Evolutionary conservation across 2,329 filamentous ascomycete species (phyloP), one percentile per base, ranked within the genome.

Genomic region (Sclerotinia glacialis): DNA sequence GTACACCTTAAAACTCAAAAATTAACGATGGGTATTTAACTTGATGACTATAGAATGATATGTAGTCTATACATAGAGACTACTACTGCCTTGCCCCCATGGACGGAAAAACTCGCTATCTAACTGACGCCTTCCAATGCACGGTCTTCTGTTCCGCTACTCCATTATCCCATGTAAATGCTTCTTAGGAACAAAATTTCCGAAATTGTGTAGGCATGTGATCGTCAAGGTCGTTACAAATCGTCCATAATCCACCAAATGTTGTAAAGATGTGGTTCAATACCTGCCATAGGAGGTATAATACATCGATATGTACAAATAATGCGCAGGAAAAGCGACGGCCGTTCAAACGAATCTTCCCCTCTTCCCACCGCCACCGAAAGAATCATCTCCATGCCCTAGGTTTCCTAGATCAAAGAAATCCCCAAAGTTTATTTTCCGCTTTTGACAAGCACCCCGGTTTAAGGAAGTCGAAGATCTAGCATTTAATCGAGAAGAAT

Each of bases 331-430:
- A 23, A 46, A 37, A 40, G 21, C 9, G 14, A 26, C 53, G 31
- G 26, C n/a, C 28, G 37, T 61, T 76, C 71, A 77, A 55, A 71
- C 69, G 70, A 73, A 76, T 70, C 72, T 71, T 54, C 76, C 75
- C 52, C 76, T 72, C 70, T 77, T 77, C 55, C 75, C 75, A 64
- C 74, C 74, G 28, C 76, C 75, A 58, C 74, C 73, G 70, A 71
- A 73, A n/a, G 69, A 68, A 67, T 91, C 89, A 74, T 89, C 89
- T 53, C 85, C 85, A 67, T 84, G 81, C 42, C 83, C 83, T 61
- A 90, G 76, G 70, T 85, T 86, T 64, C 86, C 85, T 9, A 90
- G 80, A 73, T 92, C 89, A 74, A 93, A 93, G 64, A 92, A 87
- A 73, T 93, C 90, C 31, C 86, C 85, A 73, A 91, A 84, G 72